phyloP scores from a whole-genome alignment of 441 rosid genomes.

The Melastoma candidum region DNA sequence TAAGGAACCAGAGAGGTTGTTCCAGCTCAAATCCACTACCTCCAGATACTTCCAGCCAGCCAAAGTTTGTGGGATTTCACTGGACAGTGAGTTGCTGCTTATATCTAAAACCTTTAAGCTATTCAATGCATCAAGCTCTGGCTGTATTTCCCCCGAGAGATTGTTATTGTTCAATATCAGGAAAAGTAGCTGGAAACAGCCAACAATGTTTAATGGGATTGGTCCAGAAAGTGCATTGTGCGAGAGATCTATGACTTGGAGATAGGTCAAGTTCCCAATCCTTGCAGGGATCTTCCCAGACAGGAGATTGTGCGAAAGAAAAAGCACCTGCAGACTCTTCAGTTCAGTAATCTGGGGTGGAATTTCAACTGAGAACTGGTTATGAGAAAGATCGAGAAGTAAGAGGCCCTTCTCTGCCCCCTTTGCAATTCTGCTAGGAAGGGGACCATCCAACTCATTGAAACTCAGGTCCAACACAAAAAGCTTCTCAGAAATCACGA shows the following conservation, averaged over 20 bases:
- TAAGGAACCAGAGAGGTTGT: slow-evolving; percentile 67
- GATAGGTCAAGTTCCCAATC: slow-evolving; percentile 80
- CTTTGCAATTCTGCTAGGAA: slow-evolving; percentile 53
- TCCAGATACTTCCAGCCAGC: slow-evolving; percentile 81
- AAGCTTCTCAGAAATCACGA: slow-evolving; percentile 58
- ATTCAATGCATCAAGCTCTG: slow-evolving; percentile 81
- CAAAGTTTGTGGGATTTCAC: slow-evolving; percentile 78
- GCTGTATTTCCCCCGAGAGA: slow-evolving; percentile 75
- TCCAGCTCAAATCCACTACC: slow-evolving; percentile 76
- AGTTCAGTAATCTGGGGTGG: slow-evolving; percentile 68
- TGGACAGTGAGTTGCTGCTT: slow-evolving; percentile 68
- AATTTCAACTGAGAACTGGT: slow-evolving; percentile 59
- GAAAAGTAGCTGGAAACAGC: slow-evolving; percentile 79
- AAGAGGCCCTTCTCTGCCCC: slow-evolving; percentile 67
- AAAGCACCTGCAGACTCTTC: slow-evolving; percentile 69
- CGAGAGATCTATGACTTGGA: slow-evolving; percentile 74
- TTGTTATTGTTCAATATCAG: slow-evolving; percentile 60
- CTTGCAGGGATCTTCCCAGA: slow-evolving; percentile 69
- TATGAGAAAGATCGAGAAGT: slow-evolving; percentile 75
- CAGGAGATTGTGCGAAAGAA: slow-evolving; percentile 75
- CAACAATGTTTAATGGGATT: slow-evolving; percentile 72
- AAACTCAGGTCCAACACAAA: slow-evolving; percentile 72
- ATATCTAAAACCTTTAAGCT: slow-evolving; percentile 72
- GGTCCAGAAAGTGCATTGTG: slow-evolving; percentile 64
- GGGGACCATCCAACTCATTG: slow-evolving; percentile 63